Evolutionary conservation across 2,329 filamentous ascomycete genomes (phyloP), one percentile per base, ranked within the genome.

Genomic region (Huntiella abstrusa): DNA sequence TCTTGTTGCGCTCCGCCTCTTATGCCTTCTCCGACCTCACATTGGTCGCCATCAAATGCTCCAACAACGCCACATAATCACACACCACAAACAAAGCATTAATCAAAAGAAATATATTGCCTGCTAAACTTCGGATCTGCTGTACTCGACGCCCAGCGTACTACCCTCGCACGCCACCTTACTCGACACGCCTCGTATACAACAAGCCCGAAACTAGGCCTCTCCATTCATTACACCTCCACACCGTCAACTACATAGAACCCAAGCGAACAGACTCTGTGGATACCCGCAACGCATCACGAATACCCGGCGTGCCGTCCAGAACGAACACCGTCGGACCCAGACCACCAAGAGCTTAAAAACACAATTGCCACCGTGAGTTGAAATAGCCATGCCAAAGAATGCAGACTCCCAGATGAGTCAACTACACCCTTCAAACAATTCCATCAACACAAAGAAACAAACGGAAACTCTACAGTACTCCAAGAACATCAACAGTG

Each of bases 241-340:
- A 32, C 13, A 43, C 12, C 6, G 8, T 19, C 28, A 35, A 32
- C 32, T 19, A 15, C 41, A 17, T 34, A 12, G 41, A 28, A 22
- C 41, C 10, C 11, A 35, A 33, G 28, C 33, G 12, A 34, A 34
- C 34, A 28, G 40, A 16, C 37, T 10, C 45, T 38, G 40, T 37
- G 43, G 42, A 44, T 43, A 46, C 44, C 44, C 48, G 34, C 42
- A 45, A 43, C 40, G 40, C 40, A 47, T 49, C 41, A 37, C 44
- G 40, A 44, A 57, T 55, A 63, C 60, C 60, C 58, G 61, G 54
- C 59, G 55, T 62, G 61, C 61, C 61, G 58, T 63, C 60, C 60
- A 62, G 59, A 57, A 53, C 49, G 16, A n/a, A 33, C 17, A 16
- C 15, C 32, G 41, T 16, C 28, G 22, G 22, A 28, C 22, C 22